phyloP scores from a whole-genome alignment of 225 moss, liverwort and hornwort genomes.

The Polytrichum commune region DNA sequence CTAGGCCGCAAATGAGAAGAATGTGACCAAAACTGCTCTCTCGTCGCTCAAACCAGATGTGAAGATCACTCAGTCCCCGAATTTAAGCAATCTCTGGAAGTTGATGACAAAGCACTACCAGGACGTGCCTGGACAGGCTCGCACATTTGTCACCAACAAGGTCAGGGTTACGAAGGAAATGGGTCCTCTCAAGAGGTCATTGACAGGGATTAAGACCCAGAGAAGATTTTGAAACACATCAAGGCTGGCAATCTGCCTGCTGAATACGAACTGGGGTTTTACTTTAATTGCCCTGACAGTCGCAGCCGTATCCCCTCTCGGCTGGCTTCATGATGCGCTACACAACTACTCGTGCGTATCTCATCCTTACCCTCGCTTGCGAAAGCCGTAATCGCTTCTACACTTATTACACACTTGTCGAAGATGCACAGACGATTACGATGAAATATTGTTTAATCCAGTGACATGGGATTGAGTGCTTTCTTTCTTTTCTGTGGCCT shows the following conservation, averaged over 20 bases:
- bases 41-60: background rate
- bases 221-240: background rate
- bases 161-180: background rate
- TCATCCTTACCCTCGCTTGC: no score
- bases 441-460: no score
- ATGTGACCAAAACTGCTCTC: background rate
- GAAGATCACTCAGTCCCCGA: background rate
- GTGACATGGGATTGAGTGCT: no score
- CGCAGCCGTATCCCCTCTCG: background rate
- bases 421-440: no score
- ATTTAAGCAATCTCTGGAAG: conserved; percentile 1
- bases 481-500: no score
- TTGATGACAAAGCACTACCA: background rate
- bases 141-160: conserved; percentile 1
- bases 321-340: background rate
- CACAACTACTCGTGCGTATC: background rate
- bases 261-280: background rate
- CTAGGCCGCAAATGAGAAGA: background rate
- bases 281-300: background rate
- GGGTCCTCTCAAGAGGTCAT: background rate
- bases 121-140: background rate
- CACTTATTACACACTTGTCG: no score
- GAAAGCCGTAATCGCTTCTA: no score
- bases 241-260: background rate
- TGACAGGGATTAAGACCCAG: background rate